Evolutionary conservation across 83 land plant genomes (phyloP).

Genomic region (Diphasiastrum complanatum): DNA sequence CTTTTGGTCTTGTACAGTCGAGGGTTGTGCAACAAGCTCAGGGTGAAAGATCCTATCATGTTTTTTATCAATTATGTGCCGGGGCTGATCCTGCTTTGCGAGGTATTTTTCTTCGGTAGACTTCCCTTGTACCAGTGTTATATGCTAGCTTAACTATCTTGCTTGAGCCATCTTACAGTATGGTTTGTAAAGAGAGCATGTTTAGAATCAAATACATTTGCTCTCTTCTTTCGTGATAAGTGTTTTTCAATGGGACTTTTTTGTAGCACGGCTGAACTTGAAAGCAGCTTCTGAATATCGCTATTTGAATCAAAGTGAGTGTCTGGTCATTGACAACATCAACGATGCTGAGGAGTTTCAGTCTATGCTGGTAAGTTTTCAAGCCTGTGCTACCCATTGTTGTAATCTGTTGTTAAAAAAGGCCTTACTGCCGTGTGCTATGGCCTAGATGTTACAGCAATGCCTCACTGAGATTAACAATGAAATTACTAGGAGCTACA

Average conservation of each 20-base stretch:
- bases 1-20: constrained; percentile 51
- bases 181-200: too few relatives aligned
- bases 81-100: constrained; percentile 72
- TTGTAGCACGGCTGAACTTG: constrained; percentile 55
- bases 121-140: too few relatives aligned
- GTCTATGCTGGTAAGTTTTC: constrained; percentile 48
- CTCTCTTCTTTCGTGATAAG: too few relatives aligned
- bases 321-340: constrained; percentile 59
- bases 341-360: constrained; percentile 73
- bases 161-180: too few relatives aligned
- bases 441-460: too few relatives aligned
- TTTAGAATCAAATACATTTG: too few relatives aligned
- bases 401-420: too few relatives aligned
- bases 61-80: constrained; percentile 97
- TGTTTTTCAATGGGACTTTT: not conserved
- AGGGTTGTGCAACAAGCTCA: constrained; percentile 94
- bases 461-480: too few relatives aligned
- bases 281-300: constrained; percentile 53
- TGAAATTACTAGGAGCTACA: too few relatives aligned
- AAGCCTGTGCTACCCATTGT: too few relatives aligned
- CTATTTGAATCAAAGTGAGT: constrained; percentile 72
- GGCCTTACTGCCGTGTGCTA: too few relatives aligned
- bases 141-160: not conserved
- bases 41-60: constrained; percentile 93
- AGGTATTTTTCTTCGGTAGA: constrained; percentile 50